These are phyloP conservation scores for Escallonia rubra DNA, from an alignment of 129 eudicot genomes.

Conservation along the genomic window DNA sequence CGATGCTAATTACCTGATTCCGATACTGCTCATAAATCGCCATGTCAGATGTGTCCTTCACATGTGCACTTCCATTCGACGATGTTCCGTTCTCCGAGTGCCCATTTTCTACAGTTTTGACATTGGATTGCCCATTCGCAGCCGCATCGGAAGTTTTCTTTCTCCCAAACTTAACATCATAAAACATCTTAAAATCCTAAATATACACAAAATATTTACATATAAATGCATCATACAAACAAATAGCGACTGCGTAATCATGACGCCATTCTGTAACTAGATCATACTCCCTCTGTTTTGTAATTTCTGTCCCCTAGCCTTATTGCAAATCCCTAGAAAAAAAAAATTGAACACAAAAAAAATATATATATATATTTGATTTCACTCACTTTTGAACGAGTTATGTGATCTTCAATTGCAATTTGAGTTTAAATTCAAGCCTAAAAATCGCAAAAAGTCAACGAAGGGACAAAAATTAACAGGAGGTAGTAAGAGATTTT, in stretches of 20 bases:
- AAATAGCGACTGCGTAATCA: background rate
- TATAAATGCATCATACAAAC: constrained; percentile 15
- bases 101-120: constrained; percentile 31
- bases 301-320: no score
- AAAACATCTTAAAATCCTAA: constrained; percentile 97
- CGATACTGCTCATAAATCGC: constrained; percentile 76
- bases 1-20: constrained; percentile 45
- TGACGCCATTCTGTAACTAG: background rate
- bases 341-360: no score
- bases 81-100: constrained; percentile 28
- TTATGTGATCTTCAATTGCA: no score
- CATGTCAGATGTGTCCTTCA: constrained; percentile 51
- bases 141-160: constrained; percentile 49
- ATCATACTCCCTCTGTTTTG: background rate
- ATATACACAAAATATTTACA: constrained; percentile 31
- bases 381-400: no score
- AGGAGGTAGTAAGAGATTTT: no score
- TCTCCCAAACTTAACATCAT: constrained; percentile 99
- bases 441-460: no score
- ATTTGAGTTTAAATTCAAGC: no score
- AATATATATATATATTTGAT: no score
- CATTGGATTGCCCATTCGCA: constrained; percentile 35
- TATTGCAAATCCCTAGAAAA: no score
- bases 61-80: constrained; percentile 34
- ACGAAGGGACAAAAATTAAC: no score